Evolutionary conservation across 176 grass and related monocot species (phyloP), one percentile per base, ranked within the genome.

Genomic region (Eleusine indica): DNA sequence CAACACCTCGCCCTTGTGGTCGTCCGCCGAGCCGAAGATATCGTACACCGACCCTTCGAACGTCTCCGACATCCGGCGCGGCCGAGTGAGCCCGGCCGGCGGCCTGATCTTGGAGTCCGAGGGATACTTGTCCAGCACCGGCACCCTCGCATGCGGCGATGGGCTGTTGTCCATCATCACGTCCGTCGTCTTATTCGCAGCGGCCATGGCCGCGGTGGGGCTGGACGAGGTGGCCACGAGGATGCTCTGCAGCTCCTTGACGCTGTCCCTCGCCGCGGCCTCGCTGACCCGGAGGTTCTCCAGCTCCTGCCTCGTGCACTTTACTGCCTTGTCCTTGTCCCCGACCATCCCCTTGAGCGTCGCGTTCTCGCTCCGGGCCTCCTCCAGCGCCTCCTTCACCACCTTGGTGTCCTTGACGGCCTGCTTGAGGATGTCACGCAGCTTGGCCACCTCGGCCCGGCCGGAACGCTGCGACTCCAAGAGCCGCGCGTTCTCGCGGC

Each of bases 381-480:
- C 90, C 82, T 92, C 92, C 66, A 94, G 56, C 28, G 90, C 90
- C 87, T 97, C 92, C 87, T 93, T 97, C 6, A 80, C 88, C 38
- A 91, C 77, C 0, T 88, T 92, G 21, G 84, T 75, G 74, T 97
- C 95, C 70, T 89, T 93, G 5, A 97, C 84, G 38, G 92, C 86
- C 22, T 97, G 95, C 87, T 86, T 97, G 68, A 97, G 83, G 81
- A 97, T 94, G 87, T 97, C 90, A 43, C 95, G 85, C 9, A 97
- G 90, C 65, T 94, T 97, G 44, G 90, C 86, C 47, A 94, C 82
- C 88, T 97, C 92, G 32, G 85, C 87, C 12, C 90, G 87, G 8
- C 92, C 82, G 9, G 88, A 83, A 22, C 84, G 90, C 78, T 94
- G 92, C 60, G 88, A 83, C 29, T 90, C 83, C 0, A 89, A n/a